Conservation (phyloP, 2,329 filamentous ascomycete species). For the Phialophora macrospora region DNA sequence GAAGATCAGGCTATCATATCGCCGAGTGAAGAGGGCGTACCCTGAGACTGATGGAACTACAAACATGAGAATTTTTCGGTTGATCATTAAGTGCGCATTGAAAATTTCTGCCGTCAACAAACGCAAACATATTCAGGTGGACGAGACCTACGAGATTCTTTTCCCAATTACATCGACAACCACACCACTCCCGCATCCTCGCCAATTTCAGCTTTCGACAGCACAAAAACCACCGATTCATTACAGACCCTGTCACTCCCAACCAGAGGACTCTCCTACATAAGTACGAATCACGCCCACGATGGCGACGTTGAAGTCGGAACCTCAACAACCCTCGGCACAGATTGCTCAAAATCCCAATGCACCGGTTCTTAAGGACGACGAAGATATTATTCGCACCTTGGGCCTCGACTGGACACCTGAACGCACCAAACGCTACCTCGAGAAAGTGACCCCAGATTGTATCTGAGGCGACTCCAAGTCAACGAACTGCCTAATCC, state of each 20-base stretch:
- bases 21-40: neutral
- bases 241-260: too few relatives aligned
- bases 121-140: neutral
- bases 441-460: neutral
- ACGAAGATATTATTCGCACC: neutral
- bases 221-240: neutral
- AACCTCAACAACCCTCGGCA: neutral
- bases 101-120: neutral
- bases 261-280: neutral
- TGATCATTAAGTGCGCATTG: neutral
- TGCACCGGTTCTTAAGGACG: neutral
- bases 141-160: neutral
- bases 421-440: neutral
- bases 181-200: neutral
- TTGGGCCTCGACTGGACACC: slow-evolving; percentile 4
- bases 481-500: neutral
- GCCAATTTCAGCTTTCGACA: neutral
- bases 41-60: neutral
- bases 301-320: neutral
- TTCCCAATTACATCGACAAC: neutral
- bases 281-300: neutral
- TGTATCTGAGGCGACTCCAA: slow-evolving; percentile 1
- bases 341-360: neutral
- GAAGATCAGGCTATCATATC: neutral
- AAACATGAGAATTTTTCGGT: neutral